Evolutionary conservation across 257 asterid genomes (phyloP).

Genomic region (Coffea canephora): DNA sequence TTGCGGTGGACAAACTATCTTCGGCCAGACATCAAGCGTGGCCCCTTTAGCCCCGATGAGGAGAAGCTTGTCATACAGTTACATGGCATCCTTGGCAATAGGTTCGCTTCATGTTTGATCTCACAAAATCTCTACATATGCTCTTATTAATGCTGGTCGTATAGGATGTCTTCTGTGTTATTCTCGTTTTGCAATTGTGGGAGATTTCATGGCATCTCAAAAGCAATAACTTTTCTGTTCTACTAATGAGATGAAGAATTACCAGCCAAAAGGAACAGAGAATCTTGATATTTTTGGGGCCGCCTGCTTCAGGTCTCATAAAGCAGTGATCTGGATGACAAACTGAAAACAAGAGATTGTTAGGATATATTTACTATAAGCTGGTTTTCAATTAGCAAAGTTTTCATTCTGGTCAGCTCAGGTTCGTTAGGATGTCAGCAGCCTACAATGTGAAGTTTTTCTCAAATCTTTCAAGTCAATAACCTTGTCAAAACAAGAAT

Average conservation of each 20-base stretch:
- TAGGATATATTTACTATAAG: neutral
- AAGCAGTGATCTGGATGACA: neutral
- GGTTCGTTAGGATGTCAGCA: neutral
- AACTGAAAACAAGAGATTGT: neutral
- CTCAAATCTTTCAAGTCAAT: neutral
- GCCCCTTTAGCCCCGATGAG: slow-evolving; percentile 74
- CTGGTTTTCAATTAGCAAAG: neutral
- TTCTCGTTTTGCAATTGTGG: neutral
- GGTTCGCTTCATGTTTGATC: slow-evolving; percentile 33
- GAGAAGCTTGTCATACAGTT: slow-evolving; percentile 89
- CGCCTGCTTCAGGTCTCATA: neutral
- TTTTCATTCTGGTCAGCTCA: neutral
- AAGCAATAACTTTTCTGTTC: neutral
- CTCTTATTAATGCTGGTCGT: neutral
- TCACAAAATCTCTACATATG: neutral
- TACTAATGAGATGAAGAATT: neutral
- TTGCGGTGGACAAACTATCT: slow-evolving; percentile 92
- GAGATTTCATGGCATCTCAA: neutral
- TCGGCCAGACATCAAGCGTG: slow-evolving; percentile 88
- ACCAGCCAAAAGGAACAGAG: neutral
- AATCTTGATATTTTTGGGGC: neutral
- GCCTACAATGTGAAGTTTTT: neutral
- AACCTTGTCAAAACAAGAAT: neutral
- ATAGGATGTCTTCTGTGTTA: neutral
- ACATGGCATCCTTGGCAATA: slow-evolving; percentile 92